Percentiles rank a stretch among this genome's conserved stretches.
Conservation (phyloP, 1,284 basidiomycete species). For the Puccinia polysora region DNA sequence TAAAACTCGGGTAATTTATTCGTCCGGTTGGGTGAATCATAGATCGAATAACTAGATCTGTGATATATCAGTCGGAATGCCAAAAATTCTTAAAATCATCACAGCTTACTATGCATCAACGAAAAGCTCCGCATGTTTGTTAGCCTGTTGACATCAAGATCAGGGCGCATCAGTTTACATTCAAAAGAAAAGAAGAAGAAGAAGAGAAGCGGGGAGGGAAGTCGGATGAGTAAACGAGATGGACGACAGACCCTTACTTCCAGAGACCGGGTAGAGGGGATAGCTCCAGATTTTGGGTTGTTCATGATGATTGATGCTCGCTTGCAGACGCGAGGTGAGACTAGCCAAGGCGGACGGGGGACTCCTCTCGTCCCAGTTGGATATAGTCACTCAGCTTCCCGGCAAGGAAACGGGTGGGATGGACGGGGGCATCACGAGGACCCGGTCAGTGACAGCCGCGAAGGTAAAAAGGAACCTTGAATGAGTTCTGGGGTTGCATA, state of each 20-base stretch:
- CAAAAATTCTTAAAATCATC: not conserved
- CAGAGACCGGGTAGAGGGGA: not conserved
- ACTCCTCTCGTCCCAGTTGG: too few species aligned
- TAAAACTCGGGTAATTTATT: constrained; percentile 26
- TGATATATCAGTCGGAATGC: constrained; percentile 4
- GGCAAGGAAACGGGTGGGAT: too few species aligned
- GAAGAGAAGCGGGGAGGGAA: not conserved
- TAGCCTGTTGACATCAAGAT: constrained; percentile 4
- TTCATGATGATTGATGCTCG: constrained; percentile 6
- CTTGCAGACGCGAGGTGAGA: too few species aligned
- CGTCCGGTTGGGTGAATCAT: constrained; percentile 13
- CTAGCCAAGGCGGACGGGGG: too few species aligned
- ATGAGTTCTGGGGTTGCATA: too few species aligned
- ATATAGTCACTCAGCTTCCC: too few species aligned
- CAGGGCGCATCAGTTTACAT: too few species aligned
- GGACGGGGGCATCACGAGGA: too few species aligned
- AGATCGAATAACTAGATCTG: constrained; percentile 31
- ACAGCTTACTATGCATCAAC: constrained; percentile 29
- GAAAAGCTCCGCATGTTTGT: constrained; percentile 24
- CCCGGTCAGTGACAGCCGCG: too few species aligned
- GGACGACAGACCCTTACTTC: constrained; percentile 12
- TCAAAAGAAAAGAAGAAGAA: not conserved
- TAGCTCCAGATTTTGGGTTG: not conserved
- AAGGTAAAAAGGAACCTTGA: too few species aligned
- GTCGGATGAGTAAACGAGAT: not conserved